These are phyloP conservation scores for Cordyceps pruinosa DNA, from an alignment of 2,329 filamentous ascomycete species.

Conservation along the genomic window DNA sequence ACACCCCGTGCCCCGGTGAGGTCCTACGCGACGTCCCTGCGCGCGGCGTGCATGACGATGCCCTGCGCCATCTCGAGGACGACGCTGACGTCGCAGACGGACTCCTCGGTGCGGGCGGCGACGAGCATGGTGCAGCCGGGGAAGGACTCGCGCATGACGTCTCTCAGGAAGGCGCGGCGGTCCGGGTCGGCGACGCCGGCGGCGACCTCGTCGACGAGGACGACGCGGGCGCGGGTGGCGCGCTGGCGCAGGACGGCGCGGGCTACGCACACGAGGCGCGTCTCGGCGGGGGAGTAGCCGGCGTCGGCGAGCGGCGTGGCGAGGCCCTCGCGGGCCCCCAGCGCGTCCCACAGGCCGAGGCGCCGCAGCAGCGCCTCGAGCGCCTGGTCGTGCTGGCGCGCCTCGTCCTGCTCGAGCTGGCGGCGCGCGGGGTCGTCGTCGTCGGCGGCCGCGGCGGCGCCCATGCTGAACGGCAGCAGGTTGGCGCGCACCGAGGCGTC, in stretches of 20 bases:
- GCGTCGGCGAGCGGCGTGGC: background rate
- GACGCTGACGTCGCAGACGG: conserved; percentile 1
- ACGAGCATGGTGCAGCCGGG: conserved; percentile 5
- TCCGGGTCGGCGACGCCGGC: conserved; percentile 33
- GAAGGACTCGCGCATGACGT: conserved; percentile 6
- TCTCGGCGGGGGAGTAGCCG: background rate
- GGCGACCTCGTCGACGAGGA: conserved; percentile 6
- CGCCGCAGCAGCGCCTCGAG: background rate
- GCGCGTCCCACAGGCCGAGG: background rate
- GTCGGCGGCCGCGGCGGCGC: background rate
- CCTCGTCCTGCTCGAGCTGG: background rate
- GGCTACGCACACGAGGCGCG: conserved; percentile 4
- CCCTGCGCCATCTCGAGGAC: conserved; percentile 4
- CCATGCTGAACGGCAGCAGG: conserved; percentile 17
- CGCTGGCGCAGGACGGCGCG: conserved; percentile 1
- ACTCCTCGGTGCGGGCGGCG: background rate
- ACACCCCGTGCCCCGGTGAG: no score
- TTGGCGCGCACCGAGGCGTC: conserved; percentile 37
- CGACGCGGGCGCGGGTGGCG: conserved; percentile 5
- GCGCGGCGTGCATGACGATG: conserved; percentile 2
- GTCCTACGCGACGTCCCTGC: background rate
- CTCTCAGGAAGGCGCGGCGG: conserved; percentile 27
- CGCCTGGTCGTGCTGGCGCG: background rate
- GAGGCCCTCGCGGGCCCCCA: background rate
- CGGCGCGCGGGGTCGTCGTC: background rate